Base-by-base conservation (phyloP, 768 basidiomycete species). In the Stropharia rugosoannulata region DNA sequence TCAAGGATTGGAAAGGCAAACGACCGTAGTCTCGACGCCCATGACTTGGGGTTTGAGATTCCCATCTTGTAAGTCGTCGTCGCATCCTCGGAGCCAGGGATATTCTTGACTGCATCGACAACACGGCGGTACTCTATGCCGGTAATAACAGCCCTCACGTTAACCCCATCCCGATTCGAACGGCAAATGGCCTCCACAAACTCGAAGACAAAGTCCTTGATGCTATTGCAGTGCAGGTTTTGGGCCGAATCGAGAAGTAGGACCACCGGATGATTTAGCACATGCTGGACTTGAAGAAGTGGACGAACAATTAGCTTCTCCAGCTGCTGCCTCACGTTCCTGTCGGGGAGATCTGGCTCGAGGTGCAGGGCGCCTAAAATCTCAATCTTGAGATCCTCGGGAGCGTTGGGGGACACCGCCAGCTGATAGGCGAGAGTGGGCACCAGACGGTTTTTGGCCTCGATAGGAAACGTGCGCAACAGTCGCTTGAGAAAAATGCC, bases 371-470 rank as follows among this genome's bases (percentile, higher is more conserved):
- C 52, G 22, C 52, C 45, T 3, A 58, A 36, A 13, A 58, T 54
- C 32, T 58, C 57, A 15, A 54, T 39, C 19, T 58, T 53, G 46
- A 54, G 37, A 32, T 54, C 57, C 46, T 54, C 36, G 5, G 57
- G 51, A 4, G 49, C 40, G 13, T 19, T 29, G 9, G 57, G 38
- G 36, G 57, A 58, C 12, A 49, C 51, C 27, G 38, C 51, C 19
- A 58, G 51, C 42, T 58, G 57, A 41, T 58, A 58, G 19, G 57
- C 57, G 11, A 58, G 22, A 9, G 51, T 54, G 10, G 57, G 42
- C 39, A 54, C 57, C 5, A 58, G 51, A 36, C 43, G 53, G 43
- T 44, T 43, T 19, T 47, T 54, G 29, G 43, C 52, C 39, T 54
- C 29, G 11, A 45, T 51, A 11, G 57, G 57, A 12, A 53, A 58